Conservation (phyloP, 2,329 filamentous ascomycete species). For the Diplocarpon mali region DNA sequence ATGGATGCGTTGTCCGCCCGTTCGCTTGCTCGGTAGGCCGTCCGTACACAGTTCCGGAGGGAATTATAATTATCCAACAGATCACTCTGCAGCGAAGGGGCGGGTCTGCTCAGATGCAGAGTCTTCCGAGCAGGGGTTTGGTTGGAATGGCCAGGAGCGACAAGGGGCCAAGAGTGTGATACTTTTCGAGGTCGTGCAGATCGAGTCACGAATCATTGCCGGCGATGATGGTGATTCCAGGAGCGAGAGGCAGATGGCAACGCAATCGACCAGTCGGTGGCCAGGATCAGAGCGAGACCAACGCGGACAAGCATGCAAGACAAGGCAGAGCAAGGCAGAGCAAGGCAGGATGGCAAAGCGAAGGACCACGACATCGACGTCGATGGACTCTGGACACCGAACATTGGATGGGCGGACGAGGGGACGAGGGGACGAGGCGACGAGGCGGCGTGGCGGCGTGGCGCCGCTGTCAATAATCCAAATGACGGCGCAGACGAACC, state of each 20-base stretch:
- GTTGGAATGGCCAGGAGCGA: slow-evolving; percentile 9
- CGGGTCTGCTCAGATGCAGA: slow-evolving; percentile 10
- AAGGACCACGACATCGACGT: too few relatives aligned
- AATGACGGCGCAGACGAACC: slow-evolving; percentile 8
- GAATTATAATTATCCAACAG: background rate
- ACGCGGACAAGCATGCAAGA: too few relatives aligned
- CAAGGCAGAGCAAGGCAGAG: too few relatives aligned
- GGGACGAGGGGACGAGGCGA: background rate
- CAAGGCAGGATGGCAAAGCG: too few relatives aligned
- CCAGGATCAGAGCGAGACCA: too few relatives aligned
- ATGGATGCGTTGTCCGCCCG: slow-evolving; percentile 24
- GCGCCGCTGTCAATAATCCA: slow-evolving; percentile 4
- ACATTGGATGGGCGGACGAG: too few relatives aligned
- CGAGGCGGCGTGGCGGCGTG: slow-evolving; percentile 8
- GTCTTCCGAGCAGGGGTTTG: slow-evolving; percentile 7
- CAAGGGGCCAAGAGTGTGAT: slow-evolving; percentile 11
- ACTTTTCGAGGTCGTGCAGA: slow-evolving; percentile 13
- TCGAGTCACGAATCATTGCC: slow-evolving; percentile 12
- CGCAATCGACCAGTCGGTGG: too few relatives aligned
- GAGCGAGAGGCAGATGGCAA: background rate
- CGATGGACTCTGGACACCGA: too few relatives aligned
- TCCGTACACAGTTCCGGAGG: background rate
- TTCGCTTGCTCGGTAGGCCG: slow-evolving; percentile 14
- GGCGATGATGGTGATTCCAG: background rate
- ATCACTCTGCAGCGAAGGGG: slow-evolving; percentile 11